Percentiles rank a stretch among this genome's conserved stretches.
Evolutionary conservation across 192 early-diverging fungal species (phyloP).

Genomic region (Coemansia sp.): DNA sequence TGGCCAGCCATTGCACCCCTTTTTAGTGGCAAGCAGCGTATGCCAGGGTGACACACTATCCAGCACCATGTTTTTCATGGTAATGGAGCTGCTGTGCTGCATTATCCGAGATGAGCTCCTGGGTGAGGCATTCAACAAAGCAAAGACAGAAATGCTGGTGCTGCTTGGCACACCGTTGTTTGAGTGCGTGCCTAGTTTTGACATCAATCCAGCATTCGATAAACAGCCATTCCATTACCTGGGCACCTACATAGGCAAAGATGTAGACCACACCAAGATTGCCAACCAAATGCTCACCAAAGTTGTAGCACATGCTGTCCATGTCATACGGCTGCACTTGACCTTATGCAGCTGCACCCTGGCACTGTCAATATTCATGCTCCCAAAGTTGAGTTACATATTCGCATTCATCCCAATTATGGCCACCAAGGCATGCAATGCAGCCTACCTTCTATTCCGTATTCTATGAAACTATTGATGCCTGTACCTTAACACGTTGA

Average conservation of each 20-base stretch:
- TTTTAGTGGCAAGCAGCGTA: background rate
- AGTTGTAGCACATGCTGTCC: background rate
- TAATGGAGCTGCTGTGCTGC: conserved; percentile 1
- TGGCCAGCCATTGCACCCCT: background rate
- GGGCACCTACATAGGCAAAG: background rate
- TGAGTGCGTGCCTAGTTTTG: no score
- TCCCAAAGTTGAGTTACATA: background rate
- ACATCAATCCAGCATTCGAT: no score
- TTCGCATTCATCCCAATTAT: no score
- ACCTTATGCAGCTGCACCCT: background rate
- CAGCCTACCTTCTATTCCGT: no score
- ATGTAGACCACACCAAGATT: background rate
- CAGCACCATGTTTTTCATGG: conserved; percentile 8
- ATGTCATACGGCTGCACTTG: background rate
- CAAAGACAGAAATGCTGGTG: background rate
- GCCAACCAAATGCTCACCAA: background rate
- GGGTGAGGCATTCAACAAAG: background rate
- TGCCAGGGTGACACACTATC: conserved; percentile 9
- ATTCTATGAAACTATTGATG: no score
- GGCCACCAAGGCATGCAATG: no score
- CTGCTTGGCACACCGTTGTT: background rate
- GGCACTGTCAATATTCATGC: background rate
- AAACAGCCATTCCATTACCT: background rate
- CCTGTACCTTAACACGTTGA: no score
- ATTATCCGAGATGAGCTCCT: background rate